Conservation (phyloP, 345 rosid species). For the Eucalyptus pauciflora region DNA sequence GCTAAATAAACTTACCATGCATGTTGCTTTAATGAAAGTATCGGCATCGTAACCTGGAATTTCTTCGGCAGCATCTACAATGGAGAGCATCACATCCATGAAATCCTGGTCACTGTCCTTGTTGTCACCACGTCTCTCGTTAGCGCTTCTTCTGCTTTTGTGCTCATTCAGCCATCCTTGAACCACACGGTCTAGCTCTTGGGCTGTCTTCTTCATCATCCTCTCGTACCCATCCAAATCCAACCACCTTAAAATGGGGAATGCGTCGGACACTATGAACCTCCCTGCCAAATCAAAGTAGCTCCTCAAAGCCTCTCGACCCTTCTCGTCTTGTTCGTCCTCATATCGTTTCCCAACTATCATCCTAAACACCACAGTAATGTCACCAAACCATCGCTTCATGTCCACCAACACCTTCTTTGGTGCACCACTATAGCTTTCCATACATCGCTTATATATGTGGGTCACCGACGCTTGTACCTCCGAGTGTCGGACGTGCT, state of each 20-base stretch:
- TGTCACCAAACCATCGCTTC: constrained; percentile 12
- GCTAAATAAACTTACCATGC: background rate
- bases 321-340: background rate
- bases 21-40: constrained; percentile 15
- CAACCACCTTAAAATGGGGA: constrained; percentile 20
- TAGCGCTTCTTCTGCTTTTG: background rate
- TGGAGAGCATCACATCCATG: constrained; percentile 14
- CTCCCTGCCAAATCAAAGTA: constrained; percentile 2
- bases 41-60: background rate
- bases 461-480: background rate
- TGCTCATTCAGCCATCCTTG: constrained; percentile 14
- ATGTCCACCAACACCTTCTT: background rate
- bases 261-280: constrained; percentile 4
- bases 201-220: constrained; percentile 5
- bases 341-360: constrained; percentile 12
- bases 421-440: background rate
- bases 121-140: background rate
- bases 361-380: constrained; percentile 7
- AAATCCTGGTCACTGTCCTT: constrained; percentile 2
- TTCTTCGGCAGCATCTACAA: background rate
- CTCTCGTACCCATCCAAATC: constrained; percentile 18
- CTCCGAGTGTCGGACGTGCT: constrained; percentile 9
- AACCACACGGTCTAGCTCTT: constrained; percentile 5
- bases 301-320: background rate
- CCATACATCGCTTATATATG: constrained; percentile 1